These are phyloP conservation scores for Bothriochloa decipiens DNA, from an alignment of 176 grass and related monocot genomes.

Conservation along the genomic window DNA sequence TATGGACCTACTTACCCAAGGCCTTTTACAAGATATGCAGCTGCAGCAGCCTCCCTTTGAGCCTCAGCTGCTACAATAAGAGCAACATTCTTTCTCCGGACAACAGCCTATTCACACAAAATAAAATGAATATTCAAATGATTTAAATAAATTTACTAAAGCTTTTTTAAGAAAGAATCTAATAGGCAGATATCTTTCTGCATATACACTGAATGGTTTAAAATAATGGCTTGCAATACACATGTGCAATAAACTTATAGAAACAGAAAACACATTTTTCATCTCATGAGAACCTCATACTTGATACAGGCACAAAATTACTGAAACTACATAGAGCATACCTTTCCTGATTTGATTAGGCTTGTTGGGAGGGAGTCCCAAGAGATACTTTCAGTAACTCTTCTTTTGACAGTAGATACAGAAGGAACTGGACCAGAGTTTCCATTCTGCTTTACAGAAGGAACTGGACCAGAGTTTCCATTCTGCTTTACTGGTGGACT, in stretches of 20 bases:
- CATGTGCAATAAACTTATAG: neutral
- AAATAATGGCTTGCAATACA: neutral
- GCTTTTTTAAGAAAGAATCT: neutral
- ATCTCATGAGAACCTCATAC: slow-evolving; percentile 15
- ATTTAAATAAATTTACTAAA: slow-evolving; percentile 4
- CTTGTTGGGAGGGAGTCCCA: slow-evolving; percentile 88
- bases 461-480: slow-evolving; percentile 33
- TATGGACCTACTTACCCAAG: slow-evolving; percentile 61
- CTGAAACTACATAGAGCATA: slow-evolving; percentile 32
- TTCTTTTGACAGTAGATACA: slow-evolving; percentile 57
- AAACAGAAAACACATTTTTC: neutral
- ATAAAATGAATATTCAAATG: slow-evolving; percentile 29
- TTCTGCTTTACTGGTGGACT: slow-evolving; percentile 45
- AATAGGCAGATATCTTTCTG: neutral
- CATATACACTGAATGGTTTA: neutral
- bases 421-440: slow-evolving; percentile 41
- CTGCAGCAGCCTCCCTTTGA: slow-evolving; percentile 87
- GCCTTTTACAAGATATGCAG: slow-evolving; percentile 88
- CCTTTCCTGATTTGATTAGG: slow-evolving; percentile 87
- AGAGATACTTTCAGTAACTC: slow-evolving; percentile 67
- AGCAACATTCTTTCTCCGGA: slow-evolving; percentile 87
- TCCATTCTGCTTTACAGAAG: slow-evolving; percentile 50
- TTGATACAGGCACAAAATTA: neutral
- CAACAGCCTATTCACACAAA: slow-evolving; percentile 70
- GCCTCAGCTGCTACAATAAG: slow-evolving; percentile 89